Conservation (phyloP, 805 yeast genomes). For the Saccharomycopsis oosterbeekiorum region DNA sequence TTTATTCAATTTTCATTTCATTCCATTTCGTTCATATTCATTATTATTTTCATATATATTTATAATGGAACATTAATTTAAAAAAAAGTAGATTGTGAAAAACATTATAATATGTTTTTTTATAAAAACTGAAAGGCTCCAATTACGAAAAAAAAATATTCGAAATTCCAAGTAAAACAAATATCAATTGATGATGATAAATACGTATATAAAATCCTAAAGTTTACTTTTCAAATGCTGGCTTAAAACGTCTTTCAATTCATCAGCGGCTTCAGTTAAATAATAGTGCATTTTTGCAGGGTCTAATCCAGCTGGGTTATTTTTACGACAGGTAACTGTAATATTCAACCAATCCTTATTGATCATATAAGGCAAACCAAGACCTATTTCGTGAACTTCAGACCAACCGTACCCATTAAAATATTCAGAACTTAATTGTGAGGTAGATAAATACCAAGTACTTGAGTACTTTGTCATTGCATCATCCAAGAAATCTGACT, state of each 20-base stretch:
- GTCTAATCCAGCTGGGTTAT: conserved; percentile 44
- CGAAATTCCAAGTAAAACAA: too few relatives aligned
- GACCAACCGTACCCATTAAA: conserved; percentile 95
- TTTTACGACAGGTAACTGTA: conserved; percentile 68
- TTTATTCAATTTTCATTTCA: not conserved
- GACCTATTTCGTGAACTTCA: conserved; percentile 88
- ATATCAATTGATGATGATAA: not conserved
- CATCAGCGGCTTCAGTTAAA: conserved; percentile 70
- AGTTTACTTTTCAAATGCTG: conserved; percentile 10
- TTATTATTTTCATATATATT: not conserved
- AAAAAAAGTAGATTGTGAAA: too few relatives aligned
- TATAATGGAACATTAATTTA: not conserved
- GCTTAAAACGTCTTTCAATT: conserved; percentile 55
- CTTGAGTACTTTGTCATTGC: conserved; percentile 67
- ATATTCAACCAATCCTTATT: conserved; percentile 78
- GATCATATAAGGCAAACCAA: conserved; percentile 89
- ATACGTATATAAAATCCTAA: not conserved
- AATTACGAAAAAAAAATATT: too few relatives aligned
- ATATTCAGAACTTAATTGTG: conserved; percentile 76
- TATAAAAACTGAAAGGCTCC: not conserved
- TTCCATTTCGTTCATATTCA: not conserved
- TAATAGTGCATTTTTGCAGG: conserved; percentile 54
- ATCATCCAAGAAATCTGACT: conserved; percentile 63
- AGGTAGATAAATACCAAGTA: conserved; percentile 81
- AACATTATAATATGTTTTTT: too few relatives aligned